These are phyloP conservation scores for Trichosporon sp. DNA, from an alignment of 1,284 basidiomycete genomes.

Conservation along the genomic window DNA sequence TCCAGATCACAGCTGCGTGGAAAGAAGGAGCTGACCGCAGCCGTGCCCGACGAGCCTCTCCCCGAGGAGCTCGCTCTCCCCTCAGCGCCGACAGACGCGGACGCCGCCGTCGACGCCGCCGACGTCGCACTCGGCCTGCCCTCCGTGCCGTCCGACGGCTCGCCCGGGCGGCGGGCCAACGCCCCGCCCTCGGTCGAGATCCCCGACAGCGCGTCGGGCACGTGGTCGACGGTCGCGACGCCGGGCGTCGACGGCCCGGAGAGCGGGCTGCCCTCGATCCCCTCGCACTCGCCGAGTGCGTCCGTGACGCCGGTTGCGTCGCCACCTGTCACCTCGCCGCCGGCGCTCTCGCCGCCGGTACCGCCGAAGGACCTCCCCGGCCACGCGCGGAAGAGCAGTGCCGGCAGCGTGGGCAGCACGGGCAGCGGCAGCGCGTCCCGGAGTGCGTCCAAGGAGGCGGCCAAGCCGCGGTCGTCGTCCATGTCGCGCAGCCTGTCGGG, in stretches of 20 bases:
- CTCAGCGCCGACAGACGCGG: not conserved
- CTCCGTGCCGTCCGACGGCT: not conserved
- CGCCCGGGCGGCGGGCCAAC: not conserved
- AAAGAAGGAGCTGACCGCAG: conserved; percentile 14
- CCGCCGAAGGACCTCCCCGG: not conserved
- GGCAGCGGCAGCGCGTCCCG: not conserved
- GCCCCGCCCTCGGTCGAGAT: not conserved
- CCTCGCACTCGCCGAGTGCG: not conserved
- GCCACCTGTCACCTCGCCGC: no score
- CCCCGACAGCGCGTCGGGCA: not conserved
- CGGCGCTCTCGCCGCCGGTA: not conserved
- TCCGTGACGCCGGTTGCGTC: not conserved
- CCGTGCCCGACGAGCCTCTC: conserved; percentile 26
- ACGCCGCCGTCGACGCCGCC: not conserved
- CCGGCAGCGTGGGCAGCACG: not conserved
- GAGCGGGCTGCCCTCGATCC: conserved; percentile 5
- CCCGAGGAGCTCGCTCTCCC: conserved; percentile 14
- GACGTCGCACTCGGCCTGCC: not conserved
- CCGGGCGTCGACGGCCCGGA: conserved; percentile 40
- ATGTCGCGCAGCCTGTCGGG: not conserved
- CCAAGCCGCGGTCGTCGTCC: not conserved
- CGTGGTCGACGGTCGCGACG: conserved; percentile 46
- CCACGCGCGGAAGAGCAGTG: not conserved
- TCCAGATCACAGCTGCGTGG: not conserved
- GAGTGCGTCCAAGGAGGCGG: not conserved